phyloP scores from a whole-genome alignment of 352 stramenopile genomes.

The Phytophthora lateralis region DNA sequence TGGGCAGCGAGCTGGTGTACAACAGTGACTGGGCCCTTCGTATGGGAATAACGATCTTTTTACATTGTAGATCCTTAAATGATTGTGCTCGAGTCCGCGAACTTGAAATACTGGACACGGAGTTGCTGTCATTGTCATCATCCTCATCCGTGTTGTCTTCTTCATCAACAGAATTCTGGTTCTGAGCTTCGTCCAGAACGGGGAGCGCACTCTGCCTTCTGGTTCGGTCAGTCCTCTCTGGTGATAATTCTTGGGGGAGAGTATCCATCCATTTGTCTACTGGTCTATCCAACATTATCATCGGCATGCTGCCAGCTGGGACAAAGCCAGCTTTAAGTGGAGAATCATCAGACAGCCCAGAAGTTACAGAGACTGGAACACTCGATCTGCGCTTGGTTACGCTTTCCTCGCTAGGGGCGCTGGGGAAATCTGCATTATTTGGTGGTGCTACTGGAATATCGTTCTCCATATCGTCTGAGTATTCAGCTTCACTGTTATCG shows the following conservation, averaged over 20 bases:
- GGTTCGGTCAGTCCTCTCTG: slow-evolving; percentile 15
- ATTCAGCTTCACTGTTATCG: slow-evolving; percentile 8
- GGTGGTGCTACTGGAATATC: not conserved
- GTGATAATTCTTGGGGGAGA: slow-evolving; percentile 21
- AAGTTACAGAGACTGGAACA: slow-evolving; percentile 9
- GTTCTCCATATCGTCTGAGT: slow-evolving; percentile 18
- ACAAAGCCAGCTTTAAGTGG: slow-evolving; percentile 1
- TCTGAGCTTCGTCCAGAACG: slow-evolving; percentile 15
- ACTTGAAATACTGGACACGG: not conserved
- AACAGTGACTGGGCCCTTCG: slow-evolving; percentile 33
- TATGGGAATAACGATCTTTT: slow-evolving; percentile 21
- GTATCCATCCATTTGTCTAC: slow-evolving; percentile 20
- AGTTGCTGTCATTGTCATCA: not conserved
- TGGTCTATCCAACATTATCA: slow-evolving; percentile 12
- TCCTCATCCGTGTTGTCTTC: slow-evolving; percentile 22
- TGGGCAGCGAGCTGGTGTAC: slow-evolving; percentile 37
- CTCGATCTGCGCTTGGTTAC: slow-evolving; percentile 35
- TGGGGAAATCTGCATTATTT: not conserved
- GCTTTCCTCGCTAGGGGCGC: slow-evolving; percentile 5
- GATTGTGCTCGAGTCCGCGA: slow-evolving; percentile 31
- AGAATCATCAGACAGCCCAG: slow-evolving; percentile 2
- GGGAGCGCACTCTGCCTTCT: slow-evolving; percentile 11
- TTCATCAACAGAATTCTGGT: slow-evolving; percentile 15
- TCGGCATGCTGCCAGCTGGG: slow-evolving; percentile 34
- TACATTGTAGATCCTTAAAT: slow-evolving; percentile 15